Percentiles rank a stretch among this genome's conserved stretches.
phyloP scores from a whole-genome alignment of 2,329 filamentous ascomycete species.

The Calycina herbarum region DNA sequence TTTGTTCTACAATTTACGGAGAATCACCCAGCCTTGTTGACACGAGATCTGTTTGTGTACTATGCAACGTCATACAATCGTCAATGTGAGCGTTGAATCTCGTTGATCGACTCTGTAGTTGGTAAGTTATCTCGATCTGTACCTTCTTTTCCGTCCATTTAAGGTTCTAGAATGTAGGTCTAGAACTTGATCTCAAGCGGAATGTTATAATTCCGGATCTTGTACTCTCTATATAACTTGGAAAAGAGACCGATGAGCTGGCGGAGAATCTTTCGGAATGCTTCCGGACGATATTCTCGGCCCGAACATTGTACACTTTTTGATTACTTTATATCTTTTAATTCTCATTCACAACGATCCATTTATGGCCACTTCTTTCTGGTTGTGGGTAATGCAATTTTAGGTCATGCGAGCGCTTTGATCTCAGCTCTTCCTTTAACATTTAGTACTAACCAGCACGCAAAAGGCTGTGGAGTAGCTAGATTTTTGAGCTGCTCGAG shows the following conservation, averaged over 20 bases:
- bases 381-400: neutral
- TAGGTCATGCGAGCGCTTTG: neutral
- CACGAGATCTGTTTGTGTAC: neutral
- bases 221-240: neutral
- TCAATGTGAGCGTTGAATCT: conserved; percentile 1
- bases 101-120: neutral
- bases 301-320: neutral
- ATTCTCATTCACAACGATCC: neutral
- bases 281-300: neutral
- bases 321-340: neutral
- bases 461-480: neutral
- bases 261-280: neutral
- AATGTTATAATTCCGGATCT: neutral
- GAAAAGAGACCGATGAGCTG: neutral
- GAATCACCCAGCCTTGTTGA: neutral
- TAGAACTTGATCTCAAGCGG: neutral
- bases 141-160: neutral
- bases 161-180: neutral
- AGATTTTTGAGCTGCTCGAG: neutral
- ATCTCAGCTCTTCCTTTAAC: neutral
- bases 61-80: neutral
- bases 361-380: neutral
- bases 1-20: neutral
- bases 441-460: no score
- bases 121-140: neutral